Evolutionary conservation across 257 asterid genomes (phyloP).

Genomic region (Plantago major): DNA sequence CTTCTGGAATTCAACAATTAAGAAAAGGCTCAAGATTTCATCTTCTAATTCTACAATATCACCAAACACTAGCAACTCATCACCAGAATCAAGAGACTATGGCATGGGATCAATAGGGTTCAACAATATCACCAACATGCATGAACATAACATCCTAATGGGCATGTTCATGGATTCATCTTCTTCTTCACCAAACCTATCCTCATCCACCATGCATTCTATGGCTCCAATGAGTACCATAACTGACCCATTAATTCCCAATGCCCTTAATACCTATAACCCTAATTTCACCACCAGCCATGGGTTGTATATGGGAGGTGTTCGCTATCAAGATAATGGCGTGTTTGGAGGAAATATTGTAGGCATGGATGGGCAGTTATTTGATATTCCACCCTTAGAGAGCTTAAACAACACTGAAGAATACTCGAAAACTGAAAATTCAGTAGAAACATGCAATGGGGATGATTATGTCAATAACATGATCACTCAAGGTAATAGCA

Average conservation of each 20-base stretch:
- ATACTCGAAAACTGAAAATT: slow-evolving; percentile 17
- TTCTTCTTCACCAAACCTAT: slow-evolving; percentile 20
- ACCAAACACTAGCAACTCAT: slow-evolving; percentile 45
- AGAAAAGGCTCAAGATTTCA: slow-evolving; percentile 52
- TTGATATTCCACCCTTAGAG: slow-evolving; percentile 30
- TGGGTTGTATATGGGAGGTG: slow-evolving; percentile 14
- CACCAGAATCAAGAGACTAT: slow-evolving; percentile 33
- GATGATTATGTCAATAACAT: slow-evolving; percentile 14
- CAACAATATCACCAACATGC: slow-evolving; percentile 27
- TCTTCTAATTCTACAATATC: slow-evolving; percentile 31
- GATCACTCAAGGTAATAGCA: not conserved
- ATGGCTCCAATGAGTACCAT: slow-evolving; percentile 27
- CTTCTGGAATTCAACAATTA: slow-evolving; percentile 58
- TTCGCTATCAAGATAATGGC: slow-evolving; percentile 12
- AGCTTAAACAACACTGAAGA: slow-evolving; percentile 21
- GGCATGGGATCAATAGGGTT: slow-evolving; percentile 14
- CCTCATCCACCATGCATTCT: slow-evolving; percentile 21
- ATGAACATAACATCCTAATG: slow-evolving; percentile 30
- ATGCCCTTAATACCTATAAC: slow-evolving; percentile 23
- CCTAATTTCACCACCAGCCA: slow-evolving; percentile 16
- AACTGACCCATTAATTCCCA: slow-evolving; percentile 30
- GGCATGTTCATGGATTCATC: slow-evolving; percentile 37
- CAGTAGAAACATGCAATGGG: slow-evolving; percentile 15
- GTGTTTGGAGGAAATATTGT: slow-evolving; percentile 29
- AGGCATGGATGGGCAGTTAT: slow-evolving; percentile 25